phyloP scores from a whole-genome alignment of 192 early-diverging fungal genomes.

The Phlyctochytrium bullatum region DNA sequence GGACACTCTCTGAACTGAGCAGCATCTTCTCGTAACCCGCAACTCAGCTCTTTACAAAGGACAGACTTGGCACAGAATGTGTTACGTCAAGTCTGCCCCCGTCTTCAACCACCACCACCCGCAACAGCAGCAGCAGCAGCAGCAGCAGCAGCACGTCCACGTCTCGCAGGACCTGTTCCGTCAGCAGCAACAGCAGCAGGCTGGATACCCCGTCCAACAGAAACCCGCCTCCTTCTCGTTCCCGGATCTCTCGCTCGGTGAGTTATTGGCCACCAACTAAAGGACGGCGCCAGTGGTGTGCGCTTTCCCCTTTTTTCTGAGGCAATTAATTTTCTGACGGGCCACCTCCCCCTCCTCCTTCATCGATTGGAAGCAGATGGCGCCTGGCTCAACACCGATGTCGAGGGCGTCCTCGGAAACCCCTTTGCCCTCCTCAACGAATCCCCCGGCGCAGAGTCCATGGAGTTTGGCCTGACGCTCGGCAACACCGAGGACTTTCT shows the following conservation, averaged over 20 bases:
- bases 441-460: neutral
- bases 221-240: neutral
- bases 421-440: neutral
- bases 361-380: neutral
- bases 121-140: neutral
- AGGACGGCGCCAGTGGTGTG: neutral
- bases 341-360: neutral
- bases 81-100: neutral
- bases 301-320: neutral
- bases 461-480: neutral
- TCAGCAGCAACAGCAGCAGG: neutral
- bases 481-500: neutral
- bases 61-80: too few species aligned
- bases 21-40: too few species aligned
- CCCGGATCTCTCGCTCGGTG: neutral
- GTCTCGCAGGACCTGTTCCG: neutral
- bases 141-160: neutral
- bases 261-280: neutral
- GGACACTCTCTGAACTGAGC: too few species aligned
- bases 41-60: too few species aligned
- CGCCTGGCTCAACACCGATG: neutral
- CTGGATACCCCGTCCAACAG: neutral
- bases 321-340: neutral
- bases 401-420: neutral
- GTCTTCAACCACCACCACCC: neutral